These are phyloP conservation scores for Didymella lethalis DNA, from an alignment of 2,329 filamentous ascomycete species.

Conservation along the genomic window DNA sequence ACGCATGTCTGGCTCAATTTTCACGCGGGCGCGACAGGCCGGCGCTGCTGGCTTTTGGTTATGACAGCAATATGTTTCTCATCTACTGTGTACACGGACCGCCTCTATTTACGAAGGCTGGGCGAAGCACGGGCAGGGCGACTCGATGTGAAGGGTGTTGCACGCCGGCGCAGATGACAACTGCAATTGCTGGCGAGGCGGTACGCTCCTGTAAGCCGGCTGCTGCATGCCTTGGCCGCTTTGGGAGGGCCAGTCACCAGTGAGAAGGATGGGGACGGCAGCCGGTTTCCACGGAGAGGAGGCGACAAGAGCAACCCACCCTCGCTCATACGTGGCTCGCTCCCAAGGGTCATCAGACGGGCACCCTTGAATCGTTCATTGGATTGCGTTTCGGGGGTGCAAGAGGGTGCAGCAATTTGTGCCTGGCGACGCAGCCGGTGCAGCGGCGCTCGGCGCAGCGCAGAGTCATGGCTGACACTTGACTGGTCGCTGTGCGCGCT, in stretches of 20 bases:
- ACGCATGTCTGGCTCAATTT: slow-evolving; percentile 31
- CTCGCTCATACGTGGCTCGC: slow-evolving; percentile 41
- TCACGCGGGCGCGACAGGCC: slow-evolving; percentile 26
- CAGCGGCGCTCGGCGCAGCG: slow-evolving; percentile 24
- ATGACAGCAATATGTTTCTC: slow-evolving; percentile 37
- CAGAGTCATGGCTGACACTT: slow-evolving; percentile 26
- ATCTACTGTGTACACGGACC: slow-evolving; percentile 30
- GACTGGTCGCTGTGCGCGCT: slow-evolving; percentile 25
- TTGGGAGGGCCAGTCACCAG: slow-evolving; percentile 20
- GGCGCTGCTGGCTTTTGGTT: slow-evolving; percentile 8
- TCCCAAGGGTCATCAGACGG: slow-evolving; percentile 30
- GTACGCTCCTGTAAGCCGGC: slow-evolving; percentile 8
- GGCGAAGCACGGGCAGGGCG: slow-evolving; percentile 19
- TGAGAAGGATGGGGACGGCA: slow-evolving; percentile 22
- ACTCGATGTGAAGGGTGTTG: slow-evolving; percentile 22
- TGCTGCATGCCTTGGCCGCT: slow-evolving; percentile 19
- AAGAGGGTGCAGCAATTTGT: slow-evolving; percentile 33
- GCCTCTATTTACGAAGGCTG: slow-evolving; percentile 28
- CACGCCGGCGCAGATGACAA: slow-evolving; percentile 8
- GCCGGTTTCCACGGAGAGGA: slow-evolving; percentile 27
- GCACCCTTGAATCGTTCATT: slow-evolving; percentile 38
- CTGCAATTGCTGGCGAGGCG: slow-evolving; percentile 14
- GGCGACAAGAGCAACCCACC: slow-evolving; percentile 22
- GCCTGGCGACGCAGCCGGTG: slow-evolving; percentile 36
- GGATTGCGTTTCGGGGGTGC: slow-evolving; percentile 29